Evolutionary conservation across 2,329 filamentous ascomycete species (phyloP).

Genomic region (Claviceps arundinis): DNA sequence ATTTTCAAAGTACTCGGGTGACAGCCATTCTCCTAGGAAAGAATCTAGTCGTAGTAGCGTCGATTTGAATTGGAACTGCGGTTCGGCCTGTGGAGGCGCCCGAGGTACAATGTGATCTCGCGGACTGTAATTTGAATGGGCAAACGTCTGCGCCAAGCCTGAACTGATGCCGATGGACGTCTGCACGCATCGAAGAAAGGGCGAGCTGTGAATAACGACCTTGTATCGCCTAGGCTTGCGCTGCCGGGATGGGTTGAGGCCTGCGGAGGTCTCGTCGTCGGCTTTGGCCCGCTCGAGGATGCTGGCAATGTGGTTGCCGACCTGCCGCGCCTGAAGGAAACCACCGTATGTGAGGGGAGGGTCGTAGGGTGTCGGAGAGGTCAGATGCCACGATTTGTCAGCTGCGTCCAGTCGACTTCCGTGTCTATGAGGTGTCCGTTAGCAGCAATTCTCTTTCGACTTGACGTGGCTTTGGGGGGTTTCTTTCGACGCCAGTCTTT

Average conservation of each 20-base stretch:
- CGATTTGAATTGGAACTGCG: conserved; percentile 31
- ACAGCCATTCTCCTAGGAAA: conserved; percentile 91
- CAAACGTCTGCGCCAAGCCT: conserved; percentile 53
- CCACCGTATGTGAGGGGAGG: conserved; percentile 89
- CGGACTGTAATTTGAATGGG: conserved; percentile 19
- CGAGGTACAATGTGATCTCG: conserved; percentile 23
- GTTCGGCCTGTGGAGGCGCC: conserved; percentile 13
- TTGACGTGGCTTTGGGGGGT: no score
- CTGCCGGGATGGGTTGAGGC: conserved; percentile 8
- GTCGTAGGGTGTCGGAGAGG: conserved; percentile 88
- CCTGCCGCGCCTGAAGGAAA: conserved; percentile 72
- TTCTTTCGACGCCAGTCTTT: no score
- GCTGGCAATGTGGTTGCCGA: conserved; percentile 73
- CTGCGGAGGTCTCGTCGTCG: conserved; percentile 23
- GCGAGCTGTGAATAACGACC: conserved; percentile 83
- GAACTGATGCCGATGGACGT: conserved; percentile 80
- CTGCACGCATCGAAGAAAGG: conserved; percentile 84
- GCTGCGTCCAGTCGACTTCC: conserved; percentile 88
- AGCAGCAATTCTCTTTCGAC: background rate
- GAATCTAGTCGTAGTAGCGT: conserved; percentile 70
- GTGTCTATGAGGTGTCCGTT: conserved; percentile 41
- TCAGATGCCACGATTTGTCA: conserved; percentile 89
- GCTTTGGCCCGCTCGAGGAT: conserved; percentile 45
- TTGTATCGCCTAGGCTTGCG: conserved; percentile 51
- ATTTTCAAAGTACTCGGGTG: conserved; percentile 81